Evolutionary conservation across 1,284 basidiomycete genomes (phyloP).

Genomic region (Schizophyllum amplum): DNA sequence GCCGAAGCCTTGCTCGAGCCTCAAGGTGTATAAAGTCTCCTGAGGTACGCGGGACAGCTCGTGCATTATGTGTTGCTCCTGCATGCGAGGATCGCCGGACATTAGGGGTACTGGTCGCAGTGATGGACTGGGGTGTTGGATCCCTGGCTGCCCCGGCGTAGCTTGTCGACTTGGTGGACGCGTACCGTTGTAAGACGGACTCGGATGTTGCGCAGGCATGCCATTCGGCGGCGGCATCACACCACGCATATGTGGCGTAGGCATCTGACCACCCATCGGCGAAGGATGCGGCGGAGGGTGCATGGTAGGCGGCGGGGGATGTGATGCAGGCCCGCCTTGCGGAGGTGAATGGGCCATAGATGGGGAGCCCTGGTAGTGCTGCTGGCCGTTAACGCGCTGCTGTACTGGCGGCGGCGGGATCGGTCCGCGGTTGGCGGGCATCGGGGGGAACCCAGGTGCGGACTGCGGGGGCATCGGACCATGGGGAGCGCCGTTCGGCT

Average conservation of each 20-base stretch:
- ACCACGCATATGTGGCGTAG: constrained; percentile 28
- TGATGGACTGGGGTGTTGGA: constrained; percentile 50
- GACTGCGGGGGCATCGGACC: constrained; percentile 6
- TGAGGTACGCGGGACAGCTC: constrained; percentile 33
- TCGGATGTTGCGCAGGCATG: constrained; percentile 24
- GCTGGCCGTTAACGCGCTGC: constrained; percentile 32
- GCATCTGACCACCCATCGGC: constrained; percentile 40
- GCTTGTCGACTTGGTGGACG: constrained; percentile 50
- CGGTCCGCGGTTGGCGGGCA: constrained; percentile 6
- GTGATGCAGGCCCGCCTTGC: constrained; percentile 6
- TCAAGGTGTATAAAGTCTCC: constrained; percentile 26
- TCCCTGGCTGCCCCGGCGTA: constrained; percentile 36
- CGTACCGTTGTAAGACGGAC: constrained; percentile 27
- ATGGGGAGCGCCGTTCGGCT: constrained; percentile 10
- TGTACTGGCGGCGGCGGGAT: constrained; percentile 16
- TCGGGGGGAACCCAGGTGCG: constrained; percentile 5
- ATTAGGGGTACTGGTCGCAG: constrained; percentile 26
- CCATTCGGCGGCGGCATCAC: constrained; percentile 46
- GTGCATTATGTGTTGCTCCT: constrained; percentile 11
- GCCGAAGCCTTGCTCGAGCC: constrained; percentile 36
- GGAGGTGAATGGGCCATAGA: constrained; percentile 24
- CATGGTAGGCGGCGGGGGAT: constrained; percentile 14
- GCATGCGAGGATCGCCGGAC: constrained; percentile 14
- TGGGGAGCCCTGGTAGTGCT: constrained; percentile 24
- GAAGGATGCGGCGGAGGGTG: constrained; percentile 26